Base-by-base conservation (phyloP, 2,329 filamentous ascomycete species). In the Scleromitrula shiraiana region DNA sequence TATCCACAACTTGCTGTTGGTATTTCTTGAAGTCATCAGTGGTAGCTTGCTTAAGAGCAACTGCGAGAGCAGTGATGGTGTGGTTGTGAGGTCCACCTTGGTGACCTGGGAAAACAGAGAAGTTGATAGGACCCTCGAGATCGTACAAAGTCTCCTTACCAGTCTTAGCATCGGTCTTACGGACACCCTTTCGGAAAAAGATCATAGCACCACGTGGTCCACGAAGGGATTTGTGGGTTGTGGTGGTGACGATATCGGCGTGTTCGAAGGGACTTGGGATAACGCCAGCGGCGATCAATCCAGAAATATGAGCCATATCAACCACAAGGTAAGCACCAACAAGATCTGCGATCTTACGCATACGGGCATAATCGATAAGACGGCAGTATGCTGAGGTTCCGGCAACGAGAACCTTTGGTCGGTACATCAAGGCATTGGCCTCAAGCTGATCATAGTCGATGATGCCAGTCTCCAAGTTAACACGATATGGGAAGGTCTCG, bases 1-100 rank as follows among this genome's bases (percentile, higher is more conserved):
- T 98, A 68, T 84, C 77, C 49, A 97, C 75, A 24, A 98, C 93
- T 67, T 90, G 84, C 68, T 90, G 72, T 72, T 98, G 93, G 76
- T 98, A 98, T 53, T 83, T 76, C 73, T 86, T 86, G 80, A 97
- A 98, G 59, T 97, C 91, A 47, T 85, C 81, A 43, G 80, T 83
- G 59, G 88, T 82, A 20, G 93, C 91, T 74, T 98, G 93, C 74
- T 95, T 90, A 56, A 98, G 77, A 37, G 93, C 93, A 50, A 98
- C 93, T 29, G 93, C 83, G 54, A 98, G 78, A 42, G 93, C 93
- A 53, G 91, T 97, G 72, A 98, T 98, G 66, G 93, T 98, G 80
- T 98, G 93, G 77, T 98, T 98, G 78, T 98, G 93, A 45, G 93
- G 93, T 26, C 93, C 93, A 65, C 93, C 93, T 74, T 98, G 93